These are phyloP conservation scores for Phytophthora melonis DNA, from an alignment of 352 stramenopile species.

Conservation along the genomic window DNA sequence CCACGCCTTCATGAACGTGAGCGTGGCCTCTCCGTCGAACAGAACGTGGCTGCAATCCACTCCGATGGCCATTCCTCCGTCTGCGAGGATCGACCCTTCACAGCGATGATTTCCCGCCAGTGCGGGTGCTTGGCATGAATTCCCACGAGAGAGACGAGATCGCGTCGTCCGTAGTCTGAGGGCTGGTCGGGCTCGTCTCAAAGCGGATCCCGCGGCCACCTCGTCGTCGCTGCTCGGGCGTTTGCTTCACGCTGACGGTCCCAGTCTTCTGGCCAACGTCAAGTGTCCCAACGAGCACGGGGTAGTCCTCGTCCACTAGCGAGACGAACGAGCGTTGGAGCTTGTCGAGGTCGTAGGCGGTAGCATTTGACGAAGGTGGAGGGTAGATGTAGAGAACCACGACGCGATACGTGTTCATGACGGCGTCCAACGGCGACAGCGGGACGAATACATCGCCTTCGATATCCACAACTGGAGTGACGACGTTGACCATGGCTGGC, in stretches of 20 bases:
- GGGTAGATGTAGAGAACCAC: constrained; percentile 67
- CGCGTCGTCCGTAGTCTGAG: constrained; percentile 42
- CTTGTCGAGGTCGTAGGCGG: constrained; percentile 45
- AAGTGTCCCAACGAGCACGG: constrained; percentile 48
- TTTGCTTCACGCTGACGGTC: constrained; percentile 45
- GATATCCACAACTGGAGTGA: constrained; percentile 3
- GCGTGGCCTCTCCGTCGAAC: constrained; percentile 61
- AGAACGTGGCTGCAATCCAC: constrained; percentile 55
- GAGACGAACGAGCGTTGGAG: constrained; percentile 42
- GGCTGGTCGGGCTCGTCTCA: constrained; percentile 12
- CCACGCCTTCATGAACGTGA: constrained; percentile 69
- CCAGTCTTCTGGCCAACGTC: constrained; percentile 38
- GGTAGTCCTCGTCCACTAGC: constrained; percentile 56
- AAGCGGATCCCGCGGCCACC: constrained; percentile 49
- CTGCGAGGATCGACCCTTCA: constrained; percentile 56
- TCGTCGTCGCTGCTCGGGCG: constrained; percentile 8
- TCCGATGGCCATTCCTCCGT: constrained; percentile 58
- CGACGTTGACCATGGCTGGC: constrained; percentile 21
- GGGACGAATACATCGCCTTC: constrained; percentile 23
- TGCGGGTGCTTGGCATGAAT: constrained; percentile 39
- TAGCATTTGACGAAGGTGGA: constrained; percentile 3
- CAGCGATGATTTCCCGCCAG: constrained; percentile 36
- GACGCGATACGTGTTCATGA: constrained; percentile 57
- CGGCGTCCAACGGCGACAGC: constrained; percentile 57
- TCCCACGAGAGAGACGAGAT: constrained; percentile 41